Evolutionary conservation across 2,329 filamentous ascomycete species (phyloP), one percentile per base, ranked within the genome.

Genomic region (Cercospora sojina): DNA sequence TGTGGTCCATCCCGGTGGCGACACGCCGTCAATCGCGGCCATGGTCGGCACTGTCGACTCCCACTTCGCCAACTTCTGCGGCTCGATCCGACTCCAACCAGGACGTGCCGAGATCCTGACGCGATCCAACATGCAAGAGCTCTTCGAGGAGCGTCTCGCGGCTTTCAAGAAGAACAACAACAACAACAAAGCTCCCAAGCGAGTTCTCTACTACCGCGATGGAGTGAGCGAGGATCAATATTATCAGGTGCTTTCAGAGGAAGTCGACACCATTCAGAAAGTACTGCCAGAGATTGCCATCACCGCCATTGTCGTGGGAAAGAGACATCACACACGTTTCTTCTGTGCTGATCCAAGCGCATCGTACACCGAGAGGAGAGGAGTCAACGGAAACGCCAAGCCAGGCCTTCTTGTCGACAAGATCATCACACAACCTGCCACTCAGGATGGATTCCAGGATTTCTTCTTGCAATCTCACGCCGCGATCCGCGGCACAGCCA

Each of bases 241-340:
- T 49, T 51, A 64, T 10, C 25, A 25, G 5, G 41, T 70, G 2
- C 41, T 56, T 5, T 9, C 25, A 3, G 13, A 62, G 2, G 68
- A 69, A 58, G 31, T 69, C 23, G n/a, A n/a, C 1, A 29, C 55
- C 20, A 65, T 69, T 13, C 59, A 56, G 6, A 18, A 60, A n/a
- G 64, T 41, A 7, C 58, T 62, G n/a, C 43, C 60, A 10, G 47
- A 38, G 2, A 18, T 38, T 5, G 38, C 56, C 3, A 64, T 47
- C 4, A 68, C 64, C 2, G 41, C 56, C 27, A 59, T 82, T 2
- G 69, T 82, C 2, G 77, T 77, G 3, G 74, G 72, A 2, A 82
- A 83, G 64, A 74, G 80, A 0, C 81, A 83, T 64, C 70, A 79
- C 59, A 76, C 77, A 0, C 76, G 80, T 0, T 81, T 83, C 72